Base-by-base conservation (phyloP, 257 asterid genomes). In the Jacaranda copaia region DNA sequence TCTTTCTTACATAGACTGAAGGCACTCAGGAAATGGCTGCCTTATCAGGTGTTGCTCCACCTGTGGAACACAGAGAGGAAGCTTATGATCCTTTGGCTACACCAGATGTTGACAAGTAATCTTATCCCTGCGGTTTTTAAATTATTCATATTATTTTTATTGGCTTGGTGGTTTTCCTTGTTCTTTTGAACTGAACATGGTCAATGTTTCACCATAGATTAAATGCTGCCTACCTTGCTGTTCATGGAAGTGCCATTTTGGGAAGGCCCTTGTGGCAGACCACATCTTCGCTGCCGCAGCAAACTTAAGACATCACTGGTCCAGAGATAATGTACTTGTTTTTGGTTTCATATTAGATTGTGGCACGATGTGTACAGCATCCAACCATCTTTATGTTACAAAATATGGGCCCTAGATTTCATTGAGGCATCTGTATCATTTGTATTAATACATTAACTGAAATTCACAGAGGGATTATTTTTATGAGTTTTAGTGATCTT, bases 241-340 rank as follows among this genome's bases (percentile, higher is more conserved):
- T 90, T 74, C 98, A 93, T 78, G 92, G 90, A 81, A 85, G 91
- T 64, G 88, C 96, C 46, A 92, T 93, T 82, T 73, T 90, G 86
- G 98, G 97, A 81, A 84, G 96, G 85, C 90, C 97, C 6, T 77
- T 92, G 92, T 93, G 98, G 98, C 96, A 80, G 93, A 93, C 82
- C 85, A 87, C 95, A 43, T 86, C 92, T 52, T 81, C 81, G 0
- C 77, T 83, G 75, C 73, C 88, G 32, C 84, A 78, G 74, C 87
- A 85, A 82, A 77, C 76, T 65, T 85, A 85, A 55, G 74, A 77
- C 12, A 48, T 19, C 32, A 20, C 35, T 57, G n/a, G 45, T 51
- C 46, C 58, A 68, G 48, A 67, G 82, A 72, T 55, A 40, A 19
- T 72, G 49, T 42, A 43, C 57, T 64, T 79, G 77, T 55, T 80